phyloP scores from a whole-genome alignment of 2,329 filamentous ascomycete species.

The Biscogniauxia sp. region DNA sequence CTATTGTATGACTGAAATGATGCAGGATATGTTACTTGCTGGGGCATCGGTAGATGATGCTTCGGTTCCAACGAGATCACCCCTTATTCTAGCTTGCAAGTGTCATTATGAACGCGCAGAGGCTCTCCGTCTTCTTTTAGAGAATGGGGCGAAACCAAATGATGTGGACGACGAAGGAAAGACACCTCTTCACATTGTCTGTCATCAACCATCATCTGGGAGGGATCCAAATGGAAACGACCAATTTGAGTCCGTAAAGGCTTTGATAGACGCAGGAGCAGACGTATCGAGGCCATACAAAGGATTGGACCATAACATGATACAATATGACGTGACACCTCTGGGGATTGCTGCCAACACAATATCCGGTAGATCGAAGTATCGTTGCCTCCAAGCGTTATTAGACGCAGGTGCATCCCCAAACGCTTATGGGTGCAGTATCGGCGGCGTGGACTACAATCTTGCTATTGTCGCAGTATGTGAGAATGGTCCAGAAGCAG shows the following conservation, averaged over 20 bases:
- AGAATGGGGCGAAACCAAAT: neutral
- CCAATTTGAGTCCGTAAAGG: neutral
- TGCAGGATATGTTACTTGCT: neutral
- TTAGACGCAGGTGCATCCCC: no score
- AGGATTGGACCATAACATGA: neutral
- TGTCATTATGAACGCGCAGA: neutral
- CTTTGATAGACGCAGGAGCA: neutral
- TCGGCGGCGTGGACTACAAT: no score
- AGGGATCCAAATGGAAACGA: neutral
- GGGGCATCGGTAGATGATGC: neutral
- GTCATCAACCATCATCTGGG: neutral
- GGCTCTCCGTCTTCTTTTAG: constrained; percentile 1
- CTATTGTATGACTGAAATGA: constrained; percentile 2
- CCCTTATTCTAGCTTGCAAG: neutral
- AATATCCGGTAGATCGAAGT: no score
- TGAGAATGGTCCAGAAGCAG: no score
- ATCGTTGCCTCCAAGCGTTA: no score
- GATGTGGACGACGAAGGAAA: neutral
- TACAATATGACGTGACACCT: neutral
- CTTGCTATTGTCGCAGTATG: no score
- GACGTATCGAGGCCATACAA: neutral
- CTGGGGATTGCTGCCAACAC: neutral
- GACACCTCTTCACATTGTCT: constrained; percentile 1
- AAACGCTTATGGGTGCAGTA: no score
- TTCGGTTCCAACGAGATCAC: neutral